Evolutionary conservation across 2,329 filamentous ascomycete species (phyloP).

Genomic region (Apiospora marii): DNA sequence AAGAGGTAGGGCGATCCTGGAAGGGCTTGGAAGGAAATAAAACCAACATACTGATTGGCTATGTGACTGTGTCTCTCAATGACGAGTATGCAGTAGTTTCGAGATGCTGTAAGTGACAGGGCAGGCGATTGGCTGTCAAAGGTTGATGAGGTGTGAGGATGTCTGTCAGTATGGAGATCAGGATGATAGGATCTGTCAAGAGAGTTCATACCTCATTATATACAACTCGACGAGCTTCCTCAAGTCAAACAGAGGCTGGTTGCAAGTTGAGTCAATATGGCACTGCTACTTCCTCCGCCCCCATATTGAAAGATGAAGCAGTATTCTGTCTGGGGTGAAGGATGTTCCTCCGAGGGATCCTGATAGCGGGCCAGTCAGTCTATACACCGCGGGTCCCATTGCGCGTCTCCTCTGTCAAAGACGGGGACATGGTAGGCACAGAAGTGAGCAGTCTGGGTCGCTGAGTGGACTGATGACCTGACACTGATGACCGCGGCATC

Average conservation of each 20-base stretch:
- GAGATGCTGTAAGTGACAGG: neutral
- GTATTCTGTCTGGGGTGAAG: neutral
- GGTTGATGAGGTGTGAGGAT: neutral
- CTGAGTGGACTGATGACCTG: neutral
- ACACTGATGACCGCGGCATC: neutral
- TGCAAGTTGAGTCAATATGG: conserved; percentile 5
- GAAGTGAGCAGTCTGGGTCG: neutral
- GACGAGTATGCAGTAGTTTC: neutral
- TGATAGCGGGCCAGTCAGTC: neutral
- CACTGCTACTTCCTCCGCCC: conserved; percentile 2
- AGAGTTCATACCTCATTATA: neutral
- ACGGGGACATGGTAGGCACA: neutral
- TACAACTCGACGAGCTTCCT: neutral
- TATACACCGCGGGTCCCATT: neutral
- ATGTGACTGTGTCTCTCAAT: neutral
- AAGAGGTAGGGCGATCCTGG: neutral
- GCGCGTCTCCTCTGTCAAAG: neutral
- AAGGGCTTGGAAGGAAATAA: neutral
- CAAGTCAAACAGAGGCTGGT: neutral
- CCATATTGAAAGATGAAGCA: conserved; percentile 11
- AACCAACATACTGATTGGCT: neutral
- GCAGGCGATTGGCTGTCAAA: neutral
- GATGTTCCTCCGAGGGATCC: conserved; percentile 8
- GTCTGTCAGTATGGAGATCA: neutral
- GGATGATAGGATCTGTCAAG: neutral